These are phyloP conservation scores for Saccharum officinarum DNA, from an alignment of 176 grass and related monocot species.

Conservation along the genomic window DNA sequence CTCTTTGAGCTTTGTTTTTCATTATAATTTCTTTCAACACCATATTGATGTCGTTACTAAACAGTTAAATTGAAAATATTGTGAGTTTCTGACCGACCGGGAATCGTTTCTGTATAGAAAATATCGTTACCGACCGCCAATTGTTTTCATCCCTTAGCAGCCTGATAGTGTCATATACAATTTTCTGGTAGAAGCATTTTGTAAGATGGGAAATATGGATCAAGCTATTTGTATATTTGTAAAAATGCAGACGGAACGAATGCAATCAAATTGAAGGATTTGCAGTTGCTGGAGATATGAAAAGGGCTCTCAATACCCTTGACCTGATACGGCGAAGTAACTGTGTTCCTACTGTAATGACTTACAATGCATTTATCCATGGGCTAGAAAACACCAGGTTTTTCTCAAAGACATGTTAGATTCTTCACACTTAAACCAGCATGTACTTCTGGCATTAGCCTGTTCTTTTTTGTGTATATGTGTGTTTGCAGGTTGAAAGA, in stretches of 20 bases:
- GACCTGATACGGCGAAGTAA: constrained; percentile 67
- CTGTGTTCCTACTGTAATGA: constrained; percentile 70
- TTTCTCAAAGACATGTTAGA: constrained; percentile 19
- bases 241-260: constrained; percentile 80
- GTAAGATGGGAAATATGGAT: constrained; percentile 92
- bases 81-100: too few species aligned
- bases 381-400: constrained; percentile 84
- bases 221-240: constrained; percentile 72
- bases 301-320: constrained; percentile 72
- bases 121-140: too few species aligned
- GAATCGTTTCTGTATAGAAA: too few species aligned
- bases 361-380: constrained; percentile 92
- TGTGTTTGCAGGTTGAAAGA: constrained; percentile 48
- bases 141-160: constrained; percentile 26
- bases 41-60: background rate
- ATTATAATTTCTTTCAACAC: background rate
- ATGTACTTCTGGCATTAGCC: background rate
- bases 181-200: constrained; percentile 91
- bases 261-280: constrained; percentile 81
- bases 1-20: background rate
- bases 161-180: constrained; percentile 88
- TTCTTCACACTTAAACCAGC: background rate
- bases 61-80: background rate
- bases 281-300: constrained; percentile 79
- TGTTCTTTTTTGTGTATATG: background rate